phyloP scores from a whole-genome alignment of 2,329 filamentous ascomycete species.

The Epicoccum nigrum region DNA sequence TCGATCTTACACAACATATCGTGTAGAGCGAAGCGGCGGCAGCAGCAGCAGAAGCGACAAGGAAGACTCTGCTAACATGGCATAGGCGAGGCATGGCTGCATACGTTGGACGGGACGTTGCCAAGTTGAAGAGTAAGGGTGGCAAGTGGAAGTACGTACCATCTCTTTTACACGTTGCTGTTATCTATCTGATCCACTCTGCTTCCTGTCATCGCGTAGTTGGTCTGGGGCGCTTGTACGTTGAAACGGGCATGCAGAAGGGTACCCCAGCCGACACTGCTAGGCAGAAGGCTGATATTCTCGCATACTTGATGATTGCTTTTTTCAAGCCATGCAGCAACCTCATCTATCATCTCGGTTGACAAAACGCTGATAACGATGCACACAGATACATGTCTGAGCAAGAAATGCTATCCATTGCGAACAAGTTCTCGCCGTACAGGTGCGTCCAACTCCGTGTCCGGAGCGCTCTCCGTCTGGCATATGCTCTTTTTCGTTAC shows the following conservation, averaged over 20 bases:
- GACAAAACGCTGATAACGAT: not conserved
- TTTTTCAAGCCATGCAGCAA: no score
- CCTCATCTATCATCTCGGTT: not conserved
- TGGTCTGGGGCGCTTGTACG: not conserved
- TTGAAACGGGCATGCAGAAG: not conserved
- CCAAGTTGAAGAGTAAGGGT: slow-evolving; percentile 76
- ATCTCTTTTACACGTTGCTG: no score
- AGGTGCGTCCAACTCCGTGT: slow-evolving; percentile 54
- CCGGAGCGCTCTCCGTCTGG: not conserved
- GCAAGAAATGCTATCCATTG: slow-evolving; percentile 84
- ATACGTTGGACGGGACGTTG: slow-evolving; percentile 81
- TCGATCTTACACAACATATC: not conserved
- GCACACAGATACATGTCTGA: slow-evolving; percentile 77
- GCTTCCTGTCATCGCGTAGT: not conserved
- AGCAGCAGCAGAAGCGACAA: not conserved
- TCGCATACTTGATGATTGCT: no score
- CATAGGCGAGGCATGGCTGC: slow-evolving; percentile 81
- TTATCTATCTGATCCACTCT: no score
- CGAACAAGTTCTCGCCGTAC: slow-evolving; percentile 82
- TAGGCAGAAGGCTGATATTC: no score
- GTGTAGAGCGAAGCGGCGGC: not conserved
- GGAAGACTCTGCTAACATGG: slow-evolving; percentile 16
- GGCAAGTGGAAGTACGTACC: slow-evolving; percentile 79
- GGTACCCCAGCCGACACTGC: not conserved
- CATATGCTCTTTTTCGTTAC: not conserved